Evolutionary conservation across 2,329 filamentous ascomycete species (phyloP).

Genomic region (Alternaria sp.): DNA sequence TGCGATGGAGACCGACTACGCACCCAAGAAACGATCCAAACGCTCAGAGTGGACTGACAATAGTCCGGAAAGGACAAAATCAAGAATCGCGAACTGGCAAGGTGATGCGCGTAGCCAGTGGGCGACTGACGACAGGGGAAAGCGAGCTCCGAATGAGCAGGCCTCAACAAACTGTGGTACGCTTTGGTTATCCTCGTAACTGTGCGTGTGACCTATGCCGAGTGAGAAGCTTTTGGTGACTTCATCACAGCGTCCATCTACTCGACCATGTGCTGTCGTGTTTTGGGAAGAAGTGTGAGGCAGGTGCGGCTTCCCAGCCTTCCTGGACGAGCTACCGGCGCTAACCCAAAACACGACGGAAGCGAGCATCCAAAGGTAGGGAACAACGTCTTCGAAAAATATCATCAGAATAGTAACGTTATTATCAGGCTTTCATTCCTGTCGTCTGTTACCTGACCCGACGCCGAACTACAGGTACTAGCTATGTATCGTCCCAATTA

Average conservation of each 20-base stretch:
- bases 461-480: not conserved
- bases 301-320: not conserved
- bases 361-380: not conserved
- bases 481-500: not conserved
- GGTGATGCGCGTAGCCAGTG: not conserved
- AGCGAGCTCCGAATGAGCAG: not conserved
- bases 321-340: not conserved
- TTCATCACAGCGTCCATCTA: not conserved
- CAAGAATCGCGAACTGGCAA: not conserved
- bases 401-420: not conserved
- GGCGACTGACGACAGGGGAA: not conserved
- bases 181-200: not conserved
- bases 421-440: not conserved
- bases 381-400: not conserved
- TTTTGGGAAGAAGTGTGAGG: not conserved
- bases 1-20: not conserved
- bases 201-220: not conserved
- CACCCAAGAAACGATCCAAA: not conserved
- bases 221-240: not conserved
- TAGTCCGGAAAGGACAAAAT: not conserved
- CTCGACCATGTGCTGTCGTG: not conserved
- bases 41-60: not conserved
- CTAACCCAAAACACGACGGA: not conserved
- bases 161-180: not conserved
- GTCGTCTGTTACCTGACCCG: not conserved